Evolutionary conservation across 352 stramenopile genomes (phyloP).

Genomic region (Phytophthora hybrid): DNA sequence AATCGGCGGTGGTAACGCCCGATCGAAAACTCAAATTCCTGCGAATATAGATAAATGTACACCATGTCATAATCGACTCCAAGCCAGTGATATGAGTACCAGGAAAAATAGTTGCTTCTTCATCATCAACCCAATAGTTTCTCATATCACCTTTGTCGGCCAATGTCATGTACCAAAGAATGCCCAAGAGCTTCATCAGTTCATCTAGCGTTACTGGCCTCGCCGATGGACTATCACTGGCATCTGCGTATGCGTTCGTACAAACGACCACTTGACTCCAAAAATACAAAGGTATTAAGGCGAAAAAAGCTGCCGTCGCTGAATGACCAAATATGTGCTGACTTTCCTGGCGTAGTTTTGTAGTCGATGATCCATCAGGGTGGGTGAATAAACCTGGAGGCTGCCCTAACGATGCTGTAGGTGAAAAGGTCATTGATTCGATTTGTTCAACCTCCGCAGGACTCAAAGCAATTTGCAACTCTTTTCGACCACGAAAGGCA

Average conservation of each 20-base stretch:
- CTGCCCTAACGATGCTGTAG: not conserved
- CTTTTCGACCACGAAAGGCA: slow-evolving; percentile 5
- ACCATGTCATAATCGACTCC: not conserved
- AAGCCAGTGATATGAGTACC: not conserved
- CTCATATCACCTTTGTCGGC: not conserved
- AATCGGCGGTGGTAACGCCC: not conserved
- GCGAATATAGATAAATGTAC: not conserved
- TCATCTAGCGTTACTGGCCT: too few relatives aligned
- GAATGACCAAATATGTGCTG: not conserved
- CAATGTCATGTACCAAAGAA: not conserved
- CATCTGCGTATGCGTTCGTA: slow-evolving; percentile 2
- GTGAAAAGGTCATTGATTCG: slow-evolving; percentile 17
- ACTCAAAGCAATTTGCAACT: slow-evolving; percentile 14
- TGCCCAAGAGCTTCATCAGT: too few relatives aligned
- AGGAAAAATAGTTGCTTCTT: not conserved
- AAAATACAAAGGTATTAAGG: slow-evolving; percentile 1
- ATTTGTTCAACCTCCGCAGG: slow-evolving; percentile 15
- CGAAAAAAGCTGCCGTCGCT: not conserved
- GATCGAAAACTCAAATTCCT: not conserved
- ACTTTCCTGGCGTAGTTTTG: not conserved
- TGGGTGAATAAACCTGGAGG: slow-evolving; percentile 5
- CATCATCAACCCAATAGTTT: not conserved
- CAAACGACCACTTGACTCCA: not conserved
- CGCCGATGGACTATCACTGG: not conserved
- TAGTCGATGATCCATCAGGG: not conserved